Percentiles rank a stretch among this genome's conserved stretches.
phyloP scores from a whole-genome alignment of 257 asterid genomes.

The Knoxia roxburghii region DNA sequence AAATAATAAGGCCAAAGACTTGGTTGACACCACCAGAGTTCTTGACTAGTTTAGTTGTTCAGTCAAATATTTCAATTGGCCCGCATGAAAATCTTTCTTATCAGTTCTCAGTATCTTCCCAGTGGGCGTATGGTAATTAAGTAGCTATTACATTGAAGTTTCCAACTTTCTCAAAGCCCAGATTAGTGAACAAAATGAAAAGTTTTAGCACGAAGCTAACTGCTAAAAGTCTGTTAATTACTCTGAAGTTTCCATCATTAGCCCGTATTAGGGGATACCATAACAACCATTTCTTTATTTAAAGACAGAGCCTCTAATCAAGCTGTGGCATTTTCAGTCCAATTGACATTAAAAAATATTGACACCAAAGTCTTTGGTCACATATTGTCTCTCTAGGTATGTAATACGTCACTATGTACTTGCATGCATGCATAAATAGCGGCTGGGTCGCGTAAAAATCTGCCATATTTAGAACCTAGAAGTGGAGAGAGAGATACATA shows the following conservation, averaged over 20 bases:
- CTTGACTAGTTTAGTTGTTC: neutral
- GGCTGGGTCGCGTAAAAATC: neutral
- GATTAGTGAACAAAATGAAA: neutral
- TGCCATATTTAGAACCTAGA: conserved; percentile 2
- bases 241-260: conserved; percentile 14
- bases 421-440: conserved; percentile 10
- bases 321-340: neutral
- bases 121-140: neutral
- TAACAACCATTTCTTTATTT: neutral
- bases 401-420: neutral
- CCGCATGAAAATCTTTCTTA: neutral
- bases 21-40: neutral
- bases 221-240: neutral
- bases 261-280: neutral
- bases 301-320: neutral
- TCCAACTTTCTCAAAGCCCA: neutral
- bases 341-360: neutral
- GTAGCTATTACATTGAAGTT: conserved; percentile 5
- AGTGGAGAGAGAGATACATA: neutral
- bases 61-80: neutral
- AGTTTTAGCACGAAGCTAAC: neutral
- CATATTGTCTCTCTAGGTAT: no score
- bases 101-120: conserved; percentile 12
- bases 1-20: neutral
- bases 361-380: neutral